These are phyloP conservation scores for Ocimum tenuiflorum DNA, from an alignment of 257 asterid genomes.

Conservation along the genomic window DNA sequence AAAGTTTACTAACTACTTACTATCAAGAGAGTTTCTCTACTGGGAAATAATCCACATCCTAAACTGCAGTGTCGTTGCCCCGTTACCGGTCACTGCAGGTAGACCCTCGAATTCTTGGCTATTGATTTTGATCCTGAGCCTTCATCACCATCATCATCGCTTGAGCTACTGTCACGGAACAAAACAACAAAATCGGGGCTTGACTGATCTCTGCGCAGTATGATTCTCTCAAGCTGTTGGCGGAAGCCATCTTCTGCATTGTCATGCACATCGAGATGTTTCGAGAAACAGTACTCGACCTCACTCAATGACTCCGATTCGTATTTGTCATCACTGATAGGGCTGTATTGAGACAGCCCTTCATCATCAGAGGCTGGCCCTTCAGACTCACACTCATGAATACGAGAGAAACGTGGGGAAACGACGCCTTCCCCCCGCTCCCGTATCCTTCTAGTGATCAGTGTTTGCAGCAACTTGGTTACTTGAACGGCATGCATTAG, in stretches of 20 bases:
- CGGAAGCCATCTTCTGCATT: conserved; percentile 66
- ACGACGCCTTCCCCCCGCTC: conserved; percentile 51
- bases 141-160: conserved; percentile 41
- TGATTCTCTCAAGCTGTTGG: conserved; percentile 53
- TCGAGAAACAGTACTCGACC: conserved; percentile 52
- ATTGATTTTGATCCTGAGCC: conserved; percentile 16
- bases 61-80: background rate
- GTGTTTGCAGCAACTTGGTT: conserved; percentile 65
- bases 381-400: conserved; percentile 42
- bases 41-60: background rate
- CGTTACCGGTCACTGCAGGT: background rate
- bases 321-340: conserved; percentile 42
- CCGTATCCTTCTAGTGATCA: conserved; percentile 49
- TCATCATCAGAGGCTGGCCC: conserved; percentile 42
- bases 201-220: conserved; percentile 42
- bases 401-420: conserved; percentile 38
- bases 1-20: background rate
- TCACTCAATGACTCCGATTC: conserved; percentile 67
- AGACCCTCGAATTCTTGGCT: background rate
- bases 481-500: conserved; percentile 92
- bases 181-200: conserved; percentile 47
- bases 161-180: conserved; percentile 39
- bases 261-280: conserved; percentile 49
- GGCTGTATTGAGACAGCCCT: conserved; percentile 29
- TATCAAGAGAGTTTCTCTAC: background rate